Evolutionary conservation across 2,329 filamentous ascomycete genomes (phyloP), one percentile per base, ranked within the genome.

Genomic region (Fusarium fracticaudum): DNA sequence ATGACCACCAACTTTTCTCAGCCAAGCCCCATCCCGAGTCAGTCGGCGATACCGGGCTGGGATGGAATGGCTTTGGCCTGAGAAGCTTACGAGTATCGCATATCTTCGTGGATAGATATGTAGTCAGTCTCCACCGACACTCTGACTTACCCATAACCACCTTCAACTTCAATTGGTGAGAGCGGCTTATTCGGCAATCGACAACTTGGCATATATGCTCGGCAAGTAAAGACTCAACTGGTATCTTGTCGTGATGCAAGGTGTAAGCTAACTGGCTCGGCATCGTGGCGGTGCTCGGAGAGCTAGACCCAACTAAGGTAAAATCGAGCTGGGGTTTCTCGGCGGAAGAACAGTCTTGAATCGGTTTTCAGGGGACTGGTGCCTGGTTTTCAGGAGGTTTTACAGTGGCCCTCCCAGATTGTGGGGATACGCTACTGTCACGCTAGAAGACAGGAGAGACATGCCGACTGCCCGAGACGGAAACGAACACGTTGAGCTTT

Each of bases 401-500:
- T 54, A 63, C 60, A 69, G 68, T 60, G 57, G 50, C 29, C 37
- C 57, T 54, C 22, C 57, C 38, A 54, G 71, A 69, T 64, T 75
- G 72, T 74, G 69, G 72, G 72, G 72, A 71, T 73, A 55, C 55
- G 64, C 64, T 68, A 57, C 65, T 53, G 40, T 26, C 18, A 44
- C 69, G 69, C 71, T 73, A 73, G 54, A 60, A 66, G 55, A 53
- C 60, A 66, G 60, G 60, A 70, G 67, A 71, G 67, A 60, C 44
- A 59, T 65, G 65, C 76, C 76, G 72, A 76, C 70, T 61, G 65
- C 37, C 76, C 62, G 69, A 72, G 58, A 69, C 31, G 67, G 67
- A 78, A 79, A 78, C 76, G 77, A 79, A 79, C 78, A 79, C 78
- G 78, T 79, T 78, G 77, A 73, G 69, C 69, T 79, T 79, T 79